phyloP scores from a whole-genome alignment of 140 eudicot species.

The Oenanthe javanica region DNA sequence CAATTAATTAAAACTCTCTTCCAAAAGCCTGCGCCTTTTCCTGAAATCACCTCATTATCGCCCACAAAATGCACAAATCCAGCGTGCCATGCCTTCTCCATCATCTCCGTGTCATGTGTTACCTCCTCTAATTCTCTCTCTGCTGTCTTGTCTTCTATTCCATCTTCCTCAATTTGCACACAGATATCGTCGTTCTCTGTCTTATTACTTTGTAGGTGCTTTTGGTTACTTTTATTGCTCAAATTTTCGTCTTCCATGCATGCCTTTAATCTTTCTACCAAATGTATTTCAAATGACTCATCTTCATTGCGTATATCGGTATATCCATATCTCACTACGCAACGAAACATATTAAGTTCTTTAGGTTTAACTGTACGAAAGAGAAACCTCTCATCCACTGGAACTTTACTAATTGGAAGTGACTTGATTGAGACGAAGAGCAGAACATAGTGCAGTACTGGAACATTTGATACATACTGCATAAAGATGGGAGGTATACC shows the following conservation, averaged over 20 bases:
- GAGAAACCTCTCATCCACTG: conserved; percentile 61
- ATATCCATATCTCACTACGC: conserved; percentile 80
- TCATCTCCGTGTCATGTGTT: not conserved
- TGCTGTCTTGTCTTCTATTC: not conserved
- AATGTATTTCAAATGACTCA: conserved; percentile 48
- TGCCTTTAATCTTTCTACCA: conserved; percentile 28
- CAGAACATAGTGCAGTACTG: conserved; percentile 64
- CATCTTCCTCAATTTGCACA: not conserved
- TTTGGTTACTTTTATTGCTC: not conserved
- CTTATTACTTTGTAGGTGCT: not conserved
- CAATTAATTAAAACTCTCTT: conserved; percentile 20
- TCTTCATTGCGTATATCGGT: conserved; percentile 46
- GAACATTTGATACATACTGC: conserved; percentile 40
- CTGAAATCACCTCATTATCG: conserved; percentile 55
- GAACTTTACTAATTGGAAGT: conserved; percentile 57
- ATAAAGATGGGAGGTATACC: not conserved
- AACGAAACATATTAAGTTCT: conserved; percentile 50
- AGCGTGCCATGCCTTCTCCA: conserved; percentile 26
- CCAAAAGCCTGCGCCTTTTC: conserved; percentile 32
- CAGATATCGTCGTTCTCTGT: not conserved
- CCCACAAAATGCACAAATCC: conserved; percentile 77
- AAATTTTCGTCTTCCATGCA: conserved; percentile 3
- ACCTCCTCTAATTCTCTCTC: conserved; percentile 29
- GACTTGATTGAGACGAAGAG: conserved; percentile 74
- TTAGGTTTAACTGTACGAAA: conserved; percentile 52